Evolutionary conservation across 305 asterid genomes (phyloP).

Genomic region (Rubia peregrina): DNA sequence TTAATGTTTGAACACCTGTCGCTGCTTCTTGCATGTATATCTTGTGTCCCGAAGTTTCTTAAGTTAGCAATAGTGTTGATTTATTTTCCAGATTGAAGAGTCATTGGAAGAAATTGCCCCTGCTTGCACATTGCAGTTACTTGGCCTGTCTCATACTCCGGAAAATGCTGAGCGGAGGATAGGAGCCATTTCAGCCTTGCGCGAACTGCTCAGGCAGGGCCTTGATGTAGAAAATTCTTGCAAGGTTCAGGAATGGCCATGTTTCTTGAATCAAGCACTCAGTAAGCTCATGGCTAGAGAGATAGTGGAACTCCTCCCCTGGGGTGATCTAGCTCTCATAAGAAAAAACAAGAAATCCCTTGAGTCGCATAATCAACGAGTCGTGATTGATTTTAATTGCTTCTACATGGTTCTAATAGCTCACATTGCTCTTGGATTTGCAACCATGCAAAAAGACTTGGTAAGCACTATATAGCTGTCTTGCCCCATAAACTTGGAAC

Average conservation of each 20-base stretch:
- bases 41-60: not conserved
- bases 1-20: not conserved
- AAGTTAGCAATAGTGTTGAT: conserved; percentile 9
- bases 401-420: conserved; percentile 77
- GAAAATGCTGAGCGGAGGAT: conserved; percentile 92
- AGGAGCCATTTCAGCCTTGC: conserved; percentile 91
- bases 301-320: conserved; percentile 79
- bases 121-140: conserved; percentile 89
- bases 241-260: conserved; percentile 95
- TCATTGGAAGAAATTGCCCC: conserved; percentile 98
- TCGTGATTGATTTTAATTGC: conserved; percentile 72
- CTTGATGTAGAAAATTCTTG: conserved; percentile 83
- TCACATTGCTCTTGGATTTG: conserved; percentile 89
- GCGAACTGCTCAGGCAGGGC: conserved; percentile 94
- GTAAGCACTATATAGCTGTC: conserved; percentile 31
- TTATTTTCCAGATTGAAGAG: conserved; percentile 74
- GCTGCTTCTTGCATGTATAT: not conserved
- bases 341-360: conserved; percentile 89
- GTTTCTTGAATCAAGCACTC: conserved; percentile 84
- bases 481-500: not conserved
- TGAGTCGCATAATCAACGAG: conserved; percentile 90
- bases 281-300: conserved; percentile 87
- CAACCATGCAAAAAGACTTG: conserved; percentile 78
- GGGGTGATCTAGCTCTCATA: conserved; percentile 78
- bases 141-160: conserved; percentile 86